Evolutionary conservation across 2,329 filamentous ascomycete genomes (phyloP).

Genomic region (Colletotrichum destructivum): DNA sequence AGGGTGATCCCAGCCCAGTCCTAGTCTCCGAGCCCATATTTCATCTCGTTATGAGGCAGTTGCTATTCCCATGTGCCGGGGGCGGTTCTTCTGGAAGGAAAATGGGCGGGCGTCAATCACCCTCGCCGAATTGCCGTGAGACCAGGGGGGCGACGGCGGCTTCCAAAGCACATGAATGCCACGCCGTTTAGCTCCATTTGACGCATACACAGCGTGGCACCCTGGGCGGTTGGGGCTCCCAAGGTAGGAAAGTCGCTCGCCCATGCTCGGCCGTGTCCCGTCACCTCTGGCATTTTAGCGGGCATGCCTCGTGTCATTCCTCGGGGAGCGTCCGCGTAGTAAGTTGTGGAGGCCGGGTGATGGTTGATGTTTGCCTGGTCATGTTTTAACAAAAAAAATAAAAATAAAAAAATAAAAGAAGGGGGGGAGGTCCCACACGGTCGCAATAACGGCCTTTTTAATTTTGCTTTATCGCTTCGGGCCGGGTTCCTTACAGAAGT

Average conservation of each 20-base stretch:
- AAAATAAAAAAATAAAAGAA: too few relatives aligned
- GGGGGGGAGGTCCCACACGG: not conserved
- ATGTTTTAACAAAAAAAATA: not conserved
- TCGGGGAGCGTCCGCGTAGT: not conserved
- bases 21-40: slow-evolving; percentile 10
- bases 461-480: slow-evolving; percentile 24
- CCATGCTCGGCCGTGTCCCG: not conserved
- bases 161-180: slow-evolving; percentile 3
- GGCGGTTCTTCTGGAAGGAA: slow-evolving; percentile 3
- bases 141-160: not conserved
- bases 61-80: slow-evolving; percentile 11
- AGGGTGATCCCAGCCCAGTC: not conserved
- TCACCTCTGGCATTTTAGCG: not conserved
- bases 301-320: not conserved
- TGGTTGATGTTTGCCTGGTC: not conserved
- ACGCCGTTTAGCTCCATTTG: slow-evolving; percentile 12
- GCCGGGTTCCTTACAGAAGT: slow-evolving; percentile 22
- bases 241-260: slow-evolving; percentile 25
- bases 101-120: slow-evolving; percentile 4
- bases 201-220: slow-evolving; percentile 33
- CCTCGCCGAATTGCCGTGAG: not conserved
- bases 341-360: too few relatives aligned
- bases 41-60: slow-evolving; percentile 27
- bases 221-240: slow-evolving; percentile 32
- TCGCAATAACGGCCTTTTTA: not conserved